Evolutionary conservation across 1,284 basidiomycete genomes (phyloP).

Genomic region (Ganoderma sp.): DNA sequence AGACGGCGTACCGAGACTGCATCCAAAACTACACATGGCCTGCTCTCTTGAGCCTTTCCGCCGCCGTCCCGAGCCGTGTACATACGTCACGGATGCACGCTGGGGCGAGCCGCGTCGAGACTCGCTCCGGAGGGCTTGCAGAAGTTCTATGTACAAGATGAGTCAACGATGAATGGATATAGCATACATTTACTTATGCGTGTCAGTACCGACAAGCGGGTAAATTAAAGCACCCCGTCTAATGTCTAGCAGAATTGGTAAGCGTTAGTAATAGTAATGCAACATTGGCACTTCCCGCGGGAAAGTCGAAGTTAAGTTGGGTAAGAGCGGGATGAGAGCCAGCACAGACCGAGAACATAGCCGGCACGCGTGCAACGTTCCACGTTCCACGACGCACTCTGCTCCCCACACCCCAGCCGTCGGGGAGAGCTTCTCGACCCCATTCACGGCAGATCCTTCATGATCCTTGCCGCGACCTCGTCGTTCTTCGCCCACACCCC

Average conservation of each 20-base stretch:
- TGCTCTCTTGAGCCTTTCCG: background rate
- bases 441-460: slow-evolving; percentile 32
- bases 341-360: background rate
- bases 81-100: background rate
- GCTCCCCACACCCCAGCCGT: slow-evolving; percentile 1
- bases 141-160: background rate
- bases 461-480: slow-evolving; percentile 29
- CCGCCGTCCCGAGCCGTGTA: background rate
- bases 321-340: background rate
- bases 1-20: slow-evolving; percentile 1
- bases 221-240: slow-evolving; percentile 3
- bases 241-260: slow-evolving; percentile 2
- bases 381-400: background rate
- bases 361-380: slow-evolving; percentile 1
- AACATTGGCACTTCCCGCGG: slow-evolving; percentile 21
- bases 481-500: slow-evolving; percentile 32
- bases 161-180: background rate
- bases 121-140: background rate
- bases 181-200: slow-evolving; percentile 14
- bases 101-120: background rate
- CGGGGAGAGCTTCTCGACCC: too few species aligned
- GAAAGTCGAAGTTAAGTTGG: background rate
- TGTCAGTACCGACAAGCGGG: slow-evolving; percentile 8
- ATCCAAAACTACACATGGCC: slow-evolving; percentile 2
- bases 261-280: slow-evolving; percentile 21